These are phyloP conservation scores for Suhomyces terraborum DNA, from an alignment of 1,139 yeast species.

Conservation along the genomic window DNA sequence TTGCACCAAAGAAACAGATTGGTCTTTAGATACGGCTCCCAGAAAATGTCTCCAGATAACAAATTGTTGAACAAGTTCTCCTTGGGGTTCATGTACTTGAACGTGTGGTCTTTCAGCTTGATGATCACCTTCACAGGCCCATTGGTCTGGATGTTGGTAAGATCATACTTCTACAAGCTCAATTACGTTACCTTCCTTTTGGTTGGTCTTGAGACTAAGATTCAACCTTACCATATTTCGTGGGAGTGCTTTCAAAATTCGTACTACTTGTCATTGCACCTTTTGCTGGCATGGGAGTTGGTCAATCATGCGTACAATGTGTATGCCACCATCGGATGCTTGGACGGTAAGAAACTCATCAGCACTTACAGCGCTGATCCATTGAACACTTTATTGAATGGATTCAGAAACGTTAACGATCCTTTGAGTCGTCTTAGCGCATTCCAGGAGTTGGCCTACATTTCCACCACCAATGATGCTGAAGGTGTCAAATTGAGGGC, in stretches of 20 bases:
- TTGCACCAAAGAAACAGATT: constrained; percentile 63
- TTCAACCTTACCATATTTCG: constrained; percentile 41
- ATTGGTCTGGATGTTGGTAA: constrained; percentile 45
- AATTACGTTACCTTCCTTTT: constrained; percentile 29
- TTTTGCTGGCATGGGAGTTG: constrained; percentile 58
- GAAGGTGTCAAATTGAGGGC: constrained; percentile 48
- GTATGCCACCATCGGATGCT: constrained; percentile 80
- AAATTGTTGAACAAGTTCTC: constrained; percentile 37
- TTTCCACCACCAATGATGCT: constrained; percentile 51
- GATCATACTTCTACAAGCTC: constrained; percentile 48
- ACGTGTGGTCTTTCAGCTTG: constrained; percentile 38
- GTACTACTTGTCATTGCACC: constrained; percentile 40
- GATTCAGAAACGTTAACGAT: constrained; percentile 51
- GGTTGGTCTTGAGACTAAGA: constrained; percentile 37
- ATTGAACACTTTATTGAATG: constrained; percentile 70
- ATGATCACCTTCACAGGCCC: constrained; percentile 42
- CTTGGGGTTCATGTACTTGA: constrained; percentile 30
- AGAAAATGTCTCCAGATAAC: constrained; percentile 43
- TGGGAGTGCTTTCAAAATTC: constrained; percentile 24
- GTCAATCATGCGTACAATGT: constrained; percentile 66
- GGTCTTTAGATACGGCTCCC: constrained; percentile 49
- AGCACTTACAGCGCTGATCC: constrained; percentile 72
- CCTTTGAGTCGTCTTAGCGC: constrained; percentile 65
- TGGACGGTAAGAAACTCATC: constrained; percentile 70
- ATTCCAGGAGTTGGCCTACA: constrained; percentile 70